Evolutionary conservation across 352 stramenopile genomes (phyloP).

Genomic region (Globisporangium radiosum): DNA sequence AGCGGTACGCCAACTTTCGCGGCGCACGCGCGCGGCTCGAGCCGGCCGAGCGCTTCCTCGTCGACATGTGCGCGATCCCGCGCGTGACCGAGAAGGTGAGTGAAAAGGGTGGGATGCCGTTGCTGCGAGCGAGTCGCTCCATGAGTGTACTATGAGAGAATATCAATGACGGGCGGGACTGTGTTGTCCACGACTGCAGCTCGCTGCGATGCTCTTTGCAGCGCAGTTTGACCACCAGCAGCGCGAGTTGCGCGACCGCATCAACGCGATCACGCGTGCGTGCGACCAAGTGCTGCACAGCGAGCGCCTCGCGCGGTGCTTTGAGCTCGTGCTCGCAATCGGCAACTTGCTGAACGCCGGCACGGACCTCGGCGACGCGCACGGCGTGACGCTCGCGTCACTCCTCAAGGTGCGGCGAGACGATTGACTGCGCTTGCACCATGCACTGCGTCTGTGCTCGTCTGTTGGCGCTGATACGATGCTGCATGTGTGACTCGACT

Average conservation of each 20-base stretch:
- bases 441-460: neutral
- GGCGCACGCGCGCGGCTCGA: constrained; percentile 45
- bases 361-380: constrained; percentile 58
- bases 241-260: constrained; percentile 35
- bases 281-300: constrained; percentile 64
- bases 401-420: constrained; percentile 52
- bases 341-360: constrained; percentile 73
- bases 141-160: neutral
- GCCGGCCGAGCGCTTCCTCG: constrained; percentile 52
- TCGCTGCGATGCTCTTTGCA: constrained; percentile 61
- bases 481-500: neutral
- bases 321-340: constrained; percentile 69
- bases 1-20: constrained; percentile 67
- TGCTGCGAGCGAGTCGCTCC: neutral
- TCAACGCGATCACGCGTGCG: constrained; percentile 44
- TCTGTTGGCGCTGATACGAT: too few relatives aligned
- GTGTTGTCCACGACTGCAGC: constrained; percentile 23
- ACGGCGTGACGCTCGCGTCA: constrained; percentile 62
- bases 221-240: constrained; percentile 58
- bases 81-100: constrained; percentile 68
- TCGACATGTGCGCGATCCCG: constrained; percentile 65
- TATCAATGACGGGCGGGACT: neutral
- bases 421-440: too few relatives aligned
- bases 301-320: constrained; percentile 63
- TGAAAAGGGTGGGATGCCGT: too few relatives aligned